Percentiles rank a stretch among this genome's conserved stretches.
These are phyloP conservation scores for Mollisiaceae sp. DNA, from an alignment of 2,329 filamentous ascomycete species.

Conservation along the genomic window DNA sequence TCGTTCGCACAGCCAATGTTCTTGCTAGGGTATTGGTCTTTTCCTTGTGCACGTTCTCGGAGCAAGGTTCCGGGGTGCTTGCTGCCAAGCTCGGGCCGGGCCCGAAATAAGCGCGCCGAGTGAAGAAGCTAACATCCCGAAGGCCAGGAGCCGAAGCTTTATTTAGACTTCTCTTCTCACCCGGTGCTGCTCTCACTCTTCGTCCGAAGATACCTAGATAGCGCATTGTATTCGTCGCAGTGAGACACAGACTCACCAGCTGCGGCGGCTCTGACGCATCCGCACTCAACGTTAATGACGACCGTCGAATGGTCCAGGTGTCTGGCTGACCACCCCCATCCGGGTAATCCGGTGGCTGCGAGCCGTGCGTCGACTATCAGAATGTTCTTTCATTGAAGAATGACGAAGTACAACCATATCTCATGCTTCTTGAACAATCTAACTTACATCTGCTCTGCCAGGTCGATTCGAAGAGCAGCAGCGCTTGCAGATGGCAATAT, in stretches of 20 bases:
- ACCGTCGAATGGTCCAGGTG: not conserved
- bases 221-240: not conserved
- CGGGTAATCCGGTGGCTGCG: not conserved
- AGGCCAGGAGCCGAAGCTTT: not conserved
- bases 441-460: conserved; percentile 19
- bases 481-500: conserved; percentile 34
- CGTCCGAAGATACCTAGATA: not conserved
- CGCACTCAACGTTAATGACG: not conserved
- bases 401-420: conserved; percentile 29
- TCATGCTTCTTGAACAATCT: not conserved
- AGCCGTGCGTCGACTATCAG: conserved; percentile 31
- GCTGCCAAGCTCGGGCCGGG: not conserved
- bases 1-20: no score
- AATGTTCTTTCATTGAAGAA: conserved; percentile 33
- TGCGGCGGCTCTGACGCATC: not conserved
- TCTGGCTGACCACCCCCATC: not conserved
- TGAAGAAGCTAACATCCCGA: not conserved
- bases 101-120: not conserved
- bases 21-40: no score
- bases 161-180: not conserved
- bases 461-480: conserved; percentile 35
- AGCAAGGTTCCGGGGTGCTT: not conserved
- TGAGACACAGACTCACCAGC: not conserved
- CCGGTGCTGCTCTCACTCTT: not conserved
- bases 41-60: not conserved